Conservation (phyloP, 345 rosid species). For the Ceriops decandra region DNA sequence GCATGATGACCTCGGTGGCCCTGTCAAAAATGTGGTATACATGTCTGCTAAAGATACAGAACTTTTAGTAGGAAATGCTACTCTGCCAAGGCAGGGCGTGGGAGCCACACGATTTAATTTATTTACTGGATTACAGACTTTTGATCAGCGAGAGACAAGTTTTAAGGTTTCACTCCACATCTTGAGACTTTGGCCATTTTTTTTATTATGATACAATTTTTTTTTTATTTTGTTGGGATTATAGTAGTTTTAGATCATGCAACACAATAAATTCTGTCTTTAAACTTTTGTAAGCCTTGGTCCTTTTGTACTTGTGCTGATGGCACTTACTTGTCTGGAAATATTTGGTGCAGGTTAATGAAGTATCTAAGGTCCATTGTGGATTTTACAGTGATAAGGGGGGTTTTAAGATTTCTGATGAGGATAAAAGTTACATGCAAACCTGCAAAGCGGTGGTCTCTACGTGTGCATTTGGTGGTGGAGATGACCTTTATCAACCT, state of each 20-base stretch:
- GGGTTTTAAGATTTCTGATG: conserved; percentile 62
- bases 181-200: background rate
- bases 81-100: conserved; percentile 26
- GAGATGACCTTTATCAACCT: conserved; percentile 92
- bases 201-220: background rate
- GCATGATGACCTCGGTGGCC: conserved; percentile 36
- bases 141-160: conserved; percentile 73
- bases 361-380: conserved; percentile 61
- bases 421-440: conserved; percentile 63
- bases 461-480: conserved; percentile 97
- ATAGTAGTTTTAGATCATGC: background rate
- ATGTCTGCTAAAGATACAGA: conserved; percentile 35
- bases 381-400: conserved; percentile 82
- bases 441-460: conserved; percentile 66
- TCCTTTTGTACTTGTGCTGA: conserved; percentile 8
- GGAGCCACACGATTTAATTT: conserved; percentile 61
- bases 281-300: background rate
- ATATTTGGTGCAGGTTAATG: conserved; percentile 50
- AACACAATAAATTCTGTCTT: background rate
- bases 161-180: conserved; percentile 54
- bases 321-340: conserved; percentile 8
- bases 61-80: conserved; percentile 18
- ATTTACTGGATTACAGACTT: conserved; percentile 75
- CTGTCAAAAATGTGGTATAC: conserved; percentile 57
- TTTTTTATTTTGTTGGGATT: background rate